phyloP scores from a whole-genome alignment of 495 filamentous ascomycete genomes.

The Trichoderma parareesei region DNA sequence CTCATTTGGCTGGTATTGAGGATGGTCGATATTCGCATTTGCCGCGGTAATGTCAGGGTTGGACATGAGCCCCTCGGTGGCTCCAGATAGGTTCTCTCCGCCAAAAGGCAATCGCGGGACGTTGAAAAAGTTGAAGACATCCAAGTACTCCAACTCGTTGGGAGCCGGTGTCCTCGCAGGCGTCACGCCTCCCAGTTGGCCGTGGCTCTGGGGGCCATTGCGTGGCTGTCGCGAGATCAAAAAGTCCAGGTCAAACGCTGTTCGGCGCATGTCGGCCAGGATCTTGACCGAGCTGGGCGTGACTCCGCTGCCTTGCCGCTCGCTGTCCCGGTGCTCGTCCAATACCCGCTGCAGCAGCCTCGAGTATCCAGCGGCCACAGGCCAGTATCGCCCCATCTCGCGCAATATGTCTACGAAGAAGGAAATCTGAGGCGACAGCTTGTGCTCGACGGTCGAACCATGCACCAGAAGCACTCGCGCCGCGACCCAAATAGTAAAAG shows the following conservation, averaged over 20 bases:
- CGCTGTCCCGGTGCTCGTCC: constrained; percentile 73
- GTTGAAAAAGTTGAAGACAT: constrained; percentile 92
- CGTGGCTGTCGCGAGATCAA: constrained; percentile 76
- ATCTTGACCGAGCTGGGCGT: constrained; percentile 78
- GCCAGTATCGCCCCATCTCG: constrained; percentile 75
- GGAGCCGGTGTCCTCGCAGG: constrained; percentile 56
- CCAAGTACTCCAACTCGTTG: constrained; percentile 81
- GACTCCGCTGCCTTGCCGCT: constrained; percentile 62
- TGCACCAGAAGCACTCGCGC: constrained; percentile 79
- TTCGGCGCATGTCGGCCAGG: constrained; percentile 78
- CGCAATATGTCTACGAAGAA: constrained; percentile 73
- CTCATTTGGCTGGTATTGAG: constrained; percentile 23
- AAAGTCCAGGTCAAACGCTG: constrained; percentile 79
- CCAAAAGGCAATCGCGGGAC: constrained; percentile 61
- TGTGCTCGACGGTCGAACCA: constrained; percentile 76
- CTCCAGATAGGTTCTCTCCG: constrained; percentile 17
- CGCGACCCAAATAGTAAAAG: constrained; percentile 89
- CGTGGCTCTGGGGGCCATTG: constrained; percentile 31
- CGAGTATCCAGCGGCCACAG: constrained; percentile 74
- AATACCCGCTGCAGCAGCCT: constrained; percentile 73
- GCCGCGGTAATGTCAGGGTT: not conserved
- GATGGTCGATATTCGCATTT: not conserved
- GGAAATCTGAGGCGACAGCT: constrained; percentile 65
- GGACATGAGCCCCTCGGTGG: not conserved
- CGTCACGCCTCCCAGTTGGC: constrained; percentile 33